Conservation (phyloP, 2,329 filamentous ascomycete species). For the Chrysoporthe cubensis region DNA sequence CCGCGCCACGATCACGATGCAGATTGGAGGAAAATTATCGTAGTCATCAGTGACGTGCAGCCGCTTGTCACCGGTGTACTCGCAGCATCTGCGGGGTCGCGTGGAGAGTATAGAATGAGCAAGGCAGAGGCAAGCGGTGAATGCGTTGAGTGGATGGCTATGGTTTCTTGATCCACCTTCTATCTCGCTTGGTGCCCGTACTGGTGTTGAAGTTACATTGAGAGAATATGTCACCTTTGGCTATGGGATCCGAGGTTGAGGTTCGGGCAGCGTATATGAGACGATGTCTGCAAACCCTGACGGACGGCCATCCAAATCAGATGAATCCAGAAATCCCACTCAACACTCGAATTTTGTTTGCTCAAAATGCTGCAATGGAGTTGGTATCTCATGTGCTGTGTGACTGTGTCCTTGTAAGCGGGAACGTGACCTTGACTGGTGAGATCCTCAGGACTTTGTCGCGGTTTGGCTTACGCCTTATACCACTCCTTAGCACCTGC, state of each 20-base stretch:
- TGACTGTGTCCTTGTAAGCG: too few relatives aligned
- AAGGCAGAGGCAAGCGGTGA: neutral
- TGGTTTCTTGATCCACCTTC: neutral
- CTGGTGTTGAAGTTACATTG: neutral
- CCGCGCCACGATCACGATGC: slow-evolving; percentile 12
- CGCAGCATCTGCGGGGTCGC: slow-evolving; percentile 9
- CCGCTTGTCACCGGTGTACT: neutral
- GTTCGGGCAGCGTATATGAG: neutral
- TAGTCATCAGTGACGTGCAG: neutral
- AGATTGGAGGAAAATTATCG: slow-evolving; percentile 30
- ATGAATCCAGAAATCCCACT: neutral
- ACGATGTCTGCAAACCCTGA: neutral
- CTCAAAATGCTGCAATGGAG: neutral
- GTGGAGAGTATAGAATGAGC: neutral
- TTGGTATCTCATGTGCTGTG: too few relatives aligned
- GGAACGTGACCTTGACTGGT: too few relatives aligned
- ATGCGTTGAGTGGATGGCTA: neutral
- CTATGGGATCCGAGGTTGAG: neutral
- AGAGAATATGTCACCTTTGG: neutral
- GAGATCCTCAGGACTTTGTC: too few relatives aligned
- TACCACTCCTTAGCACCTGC: too few relatives aligned
- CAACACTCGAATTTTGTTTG: neutral
- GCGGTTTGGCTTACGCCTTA: too few relatives aligned
- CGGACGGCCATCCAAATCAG: neutral
- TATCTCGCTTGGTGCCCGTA: neutral